Conservation (phyloP, 2,329 filamentous ascomycete species). For the Claviceps sp. region DNA sequence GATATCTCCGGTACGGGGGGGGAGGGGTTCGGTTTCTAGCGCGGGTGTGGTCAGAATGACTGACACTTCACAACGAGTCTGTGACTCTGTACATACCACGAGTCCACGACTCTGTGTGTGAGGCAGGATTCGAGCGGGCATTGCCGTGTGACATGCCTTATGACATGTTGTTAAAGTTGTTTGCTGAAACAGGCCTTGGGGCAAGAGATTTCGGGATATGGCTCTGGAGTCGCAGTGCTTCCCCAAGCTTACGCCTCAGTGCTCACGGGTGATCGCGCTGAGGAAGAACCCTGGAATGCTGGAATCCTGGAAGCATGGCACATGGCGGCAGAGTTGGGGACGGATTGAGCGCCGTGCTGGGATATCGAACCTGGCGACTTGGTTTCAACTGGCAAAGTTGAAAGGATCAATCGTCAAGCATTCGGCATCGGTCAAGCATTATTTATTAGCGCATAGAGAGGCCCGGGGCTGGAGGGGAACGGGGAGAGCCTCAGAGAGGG, state of each 20-base stretch:
- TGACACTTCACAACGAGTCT: no score
- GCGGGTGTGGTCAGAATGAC: background rate
- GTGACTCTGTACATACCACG: no score
- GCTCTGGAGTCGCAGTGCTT: background rate
- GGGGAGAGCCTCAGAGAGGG: background rate
- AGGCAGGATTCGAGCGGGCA: no score
- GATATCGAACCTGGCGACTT: no score
- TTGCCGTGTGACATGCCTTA: no score
- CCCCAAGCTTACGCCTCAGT: no score
- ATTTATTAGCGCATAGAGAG: background rate
- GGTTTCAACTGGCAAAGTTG: background rate
- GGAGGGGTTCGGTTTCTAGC: background rate
- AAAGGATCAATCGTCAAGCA: background rate
- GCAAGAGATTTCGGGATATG: background rate
- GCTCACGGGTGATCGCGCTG: no score
- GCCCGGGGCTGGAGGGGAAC: background rate
- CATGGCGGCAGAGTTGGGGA: background rate
- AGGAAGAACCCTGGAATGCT: no score
- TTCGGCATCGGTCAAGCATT: background rate
- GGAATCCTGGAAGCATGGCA: background rate
- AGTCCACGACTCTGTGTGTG: no score
- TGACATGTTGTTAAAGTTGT: no score
- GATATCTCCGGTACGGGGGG: conserved; percentile 3
- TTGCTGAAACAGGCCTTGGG: background rate
- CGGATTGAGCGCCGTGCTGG: background rate